Base-by-base conservation (phyloP, 176 grass and related monocot species). In the Poa annua region DNA sequence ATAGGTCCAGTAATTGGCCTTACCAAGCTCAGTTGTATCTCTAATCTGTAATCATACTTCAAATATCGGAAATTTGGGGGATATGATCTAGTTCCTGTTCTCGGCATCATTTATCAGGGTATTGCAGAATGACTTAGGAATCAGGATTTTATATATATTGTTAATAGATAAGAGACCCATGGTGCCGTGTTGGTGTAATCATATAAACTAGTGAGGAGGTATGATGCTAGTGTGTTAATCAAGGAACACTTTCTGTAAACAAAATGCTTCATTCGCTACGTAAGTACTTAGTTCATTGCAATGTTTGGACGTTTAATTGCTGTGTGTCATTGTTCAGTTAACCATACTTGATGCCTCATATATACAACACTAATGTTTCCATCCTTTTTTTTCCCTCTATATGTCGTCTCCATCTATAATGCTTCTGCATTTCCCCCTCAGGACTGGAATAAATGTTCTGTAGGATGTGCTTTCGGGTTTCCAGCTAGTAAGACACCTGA, bases 381-480 rank as follows among this genome's bases (percentile, higher is more conserved):
- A 38, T 21, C 22, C 11, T 19, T 44, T 59, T 53, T 45, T 78
- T 35, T 21, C 10, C 24, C 19, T 83, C 75, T 21, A 36, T 32
- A 24, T 83, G 44, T 15, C 7, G 26, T 84, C 50, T 85, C 85
- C 20, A 15, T 62, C 5, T 22, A 54, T 15, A 19, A 80, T 80
- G 33, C 72, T 85, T 77, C 80, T 41, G 33, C 44, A 74, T 54
- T 65, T 80, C 82, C 38, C 57, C 44, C 39, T 89, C 92, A 96
- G 93, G 96, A 98, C 82, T 98, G 87, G 83, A 96, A 78, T 76
- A 86, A 79, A 72, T 98, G 96, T 74, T 90, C 84, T 34, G 91
- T 96, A 74, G 88, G 88, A 36, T 98, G 93, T 84, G 82, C 93
- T 20, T 98, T 98, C 78, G 93, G 93, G 35, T 88, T 86, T 88